These are phyloP conservation scores for Tetrapisispora nanseiensis DNA, from an alignment of 805 yeast species.

Conservation along the genomic window DNA sequence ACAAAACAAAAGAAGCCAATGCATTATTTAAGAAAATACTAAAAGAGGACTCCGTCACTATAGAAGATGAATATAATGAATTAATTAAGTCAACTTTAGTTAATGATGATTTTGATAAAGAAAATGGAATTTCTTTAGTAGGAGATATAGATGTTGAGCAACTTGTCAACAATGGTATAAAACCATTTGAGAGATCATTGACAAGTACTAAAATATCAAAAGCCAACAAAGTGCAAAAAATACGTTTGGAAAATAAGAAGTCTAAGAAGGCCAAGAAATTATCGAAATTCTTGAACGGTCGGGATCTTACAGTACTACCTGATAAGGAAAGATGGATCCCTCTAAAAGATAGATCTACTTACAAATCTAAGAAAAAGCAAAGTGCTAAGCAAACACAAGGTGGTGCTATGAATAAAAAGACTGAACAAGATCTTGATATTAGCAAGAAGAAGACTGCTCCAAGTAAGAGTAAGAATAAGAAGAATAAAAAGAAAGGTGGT, in stretches of 20 bases:
- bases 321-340: slow-evolving; percentile 90
- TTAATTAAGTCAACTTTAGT: slow-evolving; percentile 6
- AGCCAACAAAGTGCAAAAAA: slow-evolving; percentile 15
- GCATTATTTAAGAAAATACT: slow-evolving; percentile 10
- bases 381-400: slow-evolving; percentile 50
- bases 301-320: slow-evolving; percentile 30
- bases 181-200: slow-evolving; percentile 7
- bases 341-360: slow-evolving; percentile 71
- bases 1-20: slow-evolving; percentile 11
- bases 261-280: slow-evolving; percentile 15
- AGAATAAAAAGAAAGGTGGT: slow-evolving; percentile 21
- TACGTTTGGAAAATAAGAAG: slow-evolving; percentile 23
- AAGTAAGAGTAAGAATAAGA: slow-evolving; percentile 6
- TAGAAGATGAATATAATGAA: slow-evolving; percentile 6
- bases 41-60: too few relatives aligned
- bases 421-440: slow-evolving; percentile 27
- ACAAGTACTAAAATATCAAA: not conserved
- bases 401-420: slow-evolving; percentile 39
- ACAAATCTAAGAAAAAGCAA: slow-evolving; percentile 60
- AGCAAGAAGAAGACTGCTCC: slow-evolving; percentile 13
- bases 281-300: slow-evolving; percentile 14
- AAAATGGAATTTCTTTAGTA: slow-evolving; percentile 13
- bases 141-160: slow-evolving; percentile 15
- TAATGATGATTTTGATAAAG: slow-evolving; percentile 7
- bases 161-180: slow-evolving; percentile 14